Percentiles rank a stretch among this genome's conserved stretches.
Conservation (phyloP, 176 grass and related monocot genomes). For the Alloteropsis semialata region DNA sequence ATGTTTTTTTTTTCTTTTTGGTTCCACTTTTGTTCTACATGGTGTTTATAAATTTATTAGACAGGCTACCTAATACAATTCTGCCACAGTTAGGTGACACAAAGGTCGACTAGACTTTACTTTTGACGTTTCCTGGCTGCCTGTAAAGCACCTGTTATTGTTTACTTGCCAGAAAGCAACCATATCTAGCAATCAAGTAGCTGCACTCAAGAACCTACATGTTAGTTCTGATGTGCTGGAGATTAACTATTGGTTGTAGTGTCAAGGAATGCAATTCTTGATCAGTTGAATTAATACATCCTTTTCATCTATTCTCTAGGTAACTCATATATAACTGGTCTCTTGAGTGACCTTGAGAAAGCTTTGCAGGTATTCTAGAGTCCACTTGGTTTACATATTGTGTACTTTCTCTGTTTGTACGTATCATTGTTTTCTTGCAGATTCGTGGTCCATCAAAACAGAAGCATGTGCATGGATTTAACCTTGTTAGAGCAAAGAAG, state of each 20-base stretch:
- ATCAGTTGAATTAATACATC: constrained; percentile 23
- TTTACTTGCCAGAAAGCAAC: not conserved
- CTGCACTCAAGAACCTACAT: not conserved
- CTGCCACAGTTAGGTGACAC: not conserved
- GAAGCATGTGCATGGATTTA: constrained; percentile 88
- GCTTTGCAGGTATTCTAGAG: constrained; percentile 68
- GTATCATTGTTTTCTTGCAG: constrained; percentile 43
- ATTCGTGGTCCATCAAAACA: constrained; percentile 54
- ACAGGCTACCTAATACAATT: not conserved
- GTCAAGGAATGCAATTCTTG: not conserved
- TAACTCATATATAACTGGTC: constrained; percentile 59
- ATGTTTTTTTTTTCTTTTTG: not conserved
- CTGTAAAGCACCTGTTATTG: not conserved
- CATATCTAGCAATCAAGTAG: not conserved
- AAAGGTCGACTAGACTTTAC: not conserved
- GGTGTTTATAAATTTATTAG: constrained; percentile 5
- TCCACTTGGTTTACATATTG: constrained; percentile 23
- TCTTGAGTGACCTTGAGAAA: constrained; percentile 85
- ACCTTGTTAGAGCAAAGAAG: constrained; percentile 88
- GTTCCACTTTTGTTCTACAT: not conserved
- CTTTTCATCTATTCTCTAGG: constrained; percentile 53
- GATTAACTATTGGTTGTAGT: not conserved
- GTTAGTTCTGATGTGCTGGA: not conserved
- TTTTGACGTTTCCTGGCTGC: not conserved
- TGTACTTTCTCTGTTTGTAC: constrained; percentile 18